These are phyloP conservation scores for Aspergillus sp. DNA, from an alignment of 2,329 filamentous ascomycete species.

Conservation along the genomic window DNA sequence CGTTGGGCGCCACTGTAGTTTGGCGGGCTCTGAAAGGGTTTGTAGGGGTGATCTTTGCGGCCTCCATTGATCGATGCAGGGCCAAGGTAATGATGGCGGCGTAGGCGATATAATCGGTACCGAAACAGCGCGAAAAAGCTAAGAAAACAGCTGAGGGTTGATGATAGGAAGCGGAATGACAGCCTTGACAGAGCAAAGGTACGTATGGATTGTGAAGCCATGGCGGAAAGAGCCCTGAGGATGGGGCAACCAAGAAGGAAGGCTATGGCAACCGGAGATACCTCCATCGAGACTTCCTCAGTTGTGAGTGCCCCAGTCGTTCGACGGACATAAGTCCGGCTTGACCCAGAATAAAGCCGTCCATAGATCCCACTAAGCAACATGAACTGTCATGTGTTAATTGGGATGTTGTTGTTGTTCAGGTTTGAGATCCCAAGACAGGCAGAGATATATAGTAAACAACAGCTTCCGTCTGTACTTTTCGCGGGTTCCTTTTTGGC, in stretches of 20 bases:
- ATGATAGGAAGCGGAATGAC: not conserved
- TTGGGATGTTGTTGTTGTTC: too few relatives aligned
- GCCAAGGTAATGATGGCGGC: constrained; percentile 9
- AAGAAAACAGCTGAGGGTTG: not conserved
- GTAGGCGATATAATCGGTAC: constrained; percentile 6
- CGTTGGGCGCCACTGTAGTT: not conserved
- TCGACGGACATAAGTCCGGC: not conserved
- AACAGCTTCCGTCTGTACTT: too few relatives aligned
- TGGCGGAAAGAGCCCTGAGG: constrained; percentile 5
- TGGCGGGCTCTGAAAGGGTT: not conserved
- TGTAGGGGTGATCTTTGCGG: not conserved
- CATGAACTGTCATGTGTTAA: too few relatives aligned
- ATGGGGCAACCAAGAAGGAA: not conserved
- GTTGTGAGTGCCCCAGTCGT: not conserved
- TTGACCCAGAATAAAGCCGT: not conserved
- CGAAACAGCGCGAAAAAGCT: not conserved
- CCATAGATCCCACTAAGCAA: not conserved
- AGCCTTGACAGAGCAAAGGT: not conserved
- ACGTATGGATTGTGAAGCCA: not conserved
- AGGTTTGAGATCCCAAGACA: too few relatives aligned
- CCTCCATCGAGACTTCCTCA: constrained; percentile 6
- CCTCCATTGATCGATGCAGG: not conserved
- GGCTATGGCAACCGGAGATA: not conserved
- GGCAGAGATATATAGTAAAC: too few relatives aligned
- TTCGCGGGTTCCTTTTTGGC: too few relatives aligned